These are phyloP conservation scores for Populus hybrid DNA, from an alignment of 441 rosid genomes.

Conservation along the genomic window DNA sequence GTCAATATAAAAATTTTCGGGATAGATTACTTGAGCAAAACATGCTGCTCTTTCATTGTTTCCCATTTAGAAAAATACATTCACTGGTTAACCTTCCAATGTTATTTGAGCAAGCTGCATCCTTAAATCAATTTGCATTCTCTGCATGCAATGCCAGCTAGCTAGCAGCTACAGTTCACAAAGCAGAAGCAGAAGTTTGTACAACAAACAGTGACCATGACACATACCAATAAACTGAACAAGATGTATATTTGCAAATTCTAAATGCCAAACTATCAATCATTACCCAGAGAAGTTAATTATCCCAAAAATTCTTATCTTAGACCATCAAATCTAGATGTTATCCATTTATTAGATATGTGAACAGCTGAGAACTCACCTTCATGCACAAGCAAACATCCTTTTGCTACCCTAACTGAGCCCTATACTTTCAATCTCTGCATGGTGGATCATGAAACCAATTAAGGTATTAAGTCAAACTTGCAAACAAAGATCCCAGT, in stretches of 20 bases:
- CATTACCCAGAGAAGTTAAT: too few species aligned
- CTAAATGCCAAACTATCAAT: neutral
- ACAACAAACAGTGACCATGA: neutral
- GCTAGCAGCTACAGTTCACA: neutral
- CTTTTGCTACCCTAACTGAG: neutral
- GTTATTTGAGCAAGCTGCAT: neutral
- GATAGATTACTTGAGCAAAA: neutral
- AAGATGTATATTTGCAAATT: neutral
- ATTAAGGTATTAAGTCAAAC: neutral
- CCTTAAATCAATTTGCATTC: neutral
- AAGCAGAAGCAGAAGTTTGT: neutral
- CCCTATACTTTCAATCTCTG: neutral
- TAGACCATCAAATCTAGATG: too few species aligned
- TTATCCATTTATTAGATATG: too few species aligned
- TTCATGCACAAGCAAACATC: neutral
- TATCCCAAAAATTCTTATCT: too few species aligned
- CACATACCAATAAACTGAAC: neutral
- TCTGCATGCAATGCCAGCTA: neutral
- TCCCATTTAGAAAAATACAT: neutral
- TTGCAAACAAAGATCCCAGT: neutral
- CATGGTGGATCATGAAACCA: too few species aligned
- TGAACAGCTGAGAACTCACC: too few species aligned
- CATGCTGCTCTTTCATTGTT: neutral
- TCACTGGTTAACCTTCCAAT: neutral
- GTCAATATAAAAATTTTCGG: neutral